Conservation (phyloP, 495 filamentous ascomycete species). For the Xylaria sp. region DNA sequence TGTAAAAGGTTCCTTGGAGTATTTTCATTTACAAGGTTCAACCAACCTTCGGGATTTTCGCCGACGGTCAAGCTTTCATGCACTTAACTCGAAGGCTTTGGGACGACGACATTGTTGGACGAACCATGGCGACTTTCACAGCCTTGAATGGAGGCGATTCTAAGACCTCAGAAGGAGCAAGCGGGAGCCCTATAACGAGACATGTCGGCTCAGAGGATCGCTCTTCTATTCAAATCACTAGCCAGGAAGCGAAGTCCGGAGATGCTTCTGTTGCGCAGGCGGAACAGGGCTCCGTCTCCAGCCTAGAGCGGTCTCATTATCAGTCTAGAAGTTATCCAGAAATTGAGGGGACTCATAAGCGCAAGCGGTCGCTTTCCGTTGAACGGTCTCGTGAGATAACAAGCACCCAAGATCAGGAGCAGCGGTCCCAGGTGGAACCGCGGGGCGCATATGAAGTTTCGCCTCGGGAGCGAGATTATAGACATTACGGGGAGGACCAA, state of each 20-base stretch:
- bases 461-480: conserved; percentile 52
- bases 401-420: conserved; percentile 36
- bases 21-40: not conserved
- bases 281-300: conserved; percentile 43
- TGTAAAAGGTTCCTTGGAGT: not conserved
- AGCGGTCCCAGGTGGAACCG: conserved; percentile 46
- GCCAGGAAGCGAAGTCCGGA: conserved; percentile 43
- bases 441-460: conserved; percentile 49
- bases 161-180: conserved; percentile 44
- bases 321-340: conserved; percentile 47
- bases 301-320: conserved; percentile 47
- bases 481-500: conserved; percentile 47
- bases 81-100: conserved; percentile 36
- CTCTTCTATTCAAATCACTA: conserved; percentile 29
- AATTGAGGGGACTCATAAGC: conserved; percentile 55
- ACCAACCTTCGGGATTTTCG: not conserved
- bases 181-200: conserved; percentile 36
- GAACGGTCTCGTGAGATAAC: conserved; percentile 48
- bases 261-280: conserved; percentile 40
- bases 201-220: conserved; percentile 39
- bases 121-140: conserved; percentile 55
- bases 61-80: conserved; percentile 34
- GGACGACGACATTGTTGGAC: conserved; percentile 42
- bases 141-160: conserved; percentile 57
- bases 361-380: conserved; percentile 57